Evolutionary conservation across 768 basidiomycete species (phyloP).

Genomic region (Crucibulum laeve): DNA sequence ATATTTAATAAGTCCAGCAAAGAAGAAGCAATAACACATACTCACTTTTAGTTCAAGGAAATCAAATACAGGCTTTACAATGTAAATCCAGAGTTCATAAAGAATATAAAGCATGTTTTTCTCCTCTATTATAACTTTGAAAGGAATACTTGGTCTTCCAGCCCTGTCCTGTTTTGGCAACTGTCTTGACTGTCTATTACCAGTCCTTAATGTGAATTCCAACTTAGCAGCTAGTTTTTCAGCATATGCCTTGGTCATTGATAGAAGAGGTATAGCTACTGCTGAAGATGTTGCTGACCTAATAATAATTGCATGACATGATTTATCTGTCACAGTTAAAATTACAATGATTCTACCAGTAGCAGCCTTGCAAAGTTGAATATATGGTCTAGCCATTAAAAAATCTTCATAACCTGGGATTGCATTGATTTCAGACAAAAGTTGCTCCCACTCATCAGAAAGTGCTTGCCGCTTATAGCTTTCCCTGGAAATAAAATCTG

Average conservation of each 20-base stretch:
- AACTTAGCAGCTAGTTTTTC: not conserved
- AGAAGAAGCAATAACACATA: not conserved
- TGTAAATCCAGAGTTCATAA: not conserved
- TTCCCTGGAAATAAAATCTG: not conserved
- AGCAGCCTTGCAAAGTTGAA: not conserved
- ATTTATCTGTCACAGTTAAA: not conserved
- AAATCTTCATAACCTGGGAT: not conserved
- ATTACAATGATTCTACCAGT: not conserved
- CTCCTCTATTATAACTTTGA: not conserved
- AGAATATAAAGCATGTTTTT: not conserved
- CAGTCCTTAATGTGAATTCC: not conserved
- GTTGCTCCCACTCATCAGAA: not conserved
- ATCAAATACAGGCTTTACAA: not conserved
- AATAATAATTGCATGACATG: not conserved
- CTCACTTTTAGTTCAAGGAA: not conserved
- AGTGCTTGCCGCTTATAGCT: not conserved
- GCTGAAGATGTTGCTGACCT: not conserved
- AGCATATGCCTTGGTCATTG: not conserved
- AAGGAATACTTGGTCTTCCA: not conserved
- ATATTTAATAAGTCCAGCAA: not conserved
- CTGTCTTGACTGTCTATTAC: not conserved
- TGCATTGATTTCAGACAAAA: not conserved
- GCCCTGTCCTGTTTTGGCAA: not conserved
- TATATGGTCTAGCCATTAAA: not conserved
- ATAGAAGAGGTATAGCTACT: not conserved